These are phyloP conservation scores for Tetracladium maxilliforme DNA, from an alignment of 2,329 filamentous ascomycete genomes.

Conservation along the genomic window DNA sequence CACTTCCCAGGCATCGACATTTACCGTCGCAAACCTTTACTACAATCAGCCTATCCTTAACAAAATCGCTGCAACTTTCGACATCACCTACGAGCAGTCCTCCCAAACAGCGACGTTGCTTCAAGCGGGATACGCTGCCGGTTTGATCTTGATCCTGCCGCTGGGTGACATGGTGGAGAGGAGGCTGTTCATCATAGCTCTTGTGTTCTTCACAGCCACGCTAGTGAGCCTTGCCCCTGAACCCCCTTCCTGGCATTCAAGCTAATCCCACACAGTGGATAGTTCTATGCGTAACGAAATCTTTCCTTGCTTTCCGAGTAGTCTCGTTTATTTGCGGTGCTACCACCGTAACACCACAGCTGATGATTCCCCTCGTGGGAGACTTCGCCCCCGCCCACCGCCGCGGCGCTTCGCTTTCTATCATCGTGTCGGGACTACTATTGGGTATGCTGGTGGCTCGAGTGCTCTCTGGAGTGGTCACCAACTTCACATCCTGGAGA, in stretches of 20 bases:
- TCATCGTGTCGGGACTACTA: slow-evolving; percentile 62
- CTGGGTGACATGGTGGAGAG: slow-evolving; percentile 56
- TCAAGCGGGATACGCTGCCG: slow-evolving; percentile 66
- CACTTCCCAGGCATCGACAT: slow-evolving; percentile 33
- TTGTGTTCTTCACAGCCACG: slow-evolving; percentile 54
- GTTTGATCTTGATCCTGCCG: slow-evolving; percentile 61
- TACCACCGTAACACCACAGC: slow-evolving; percentile 67
- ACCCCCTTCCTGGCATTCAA: background rate
- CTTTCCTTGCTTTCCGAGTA: slow-evolving; percentile 48
- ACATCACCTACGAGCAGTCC: slow-evolving; percentile 53
- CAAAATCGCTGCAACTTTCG: slow-evolving; percentile 56
- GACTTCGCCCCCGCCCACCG: slow-evolving; percentile 59
- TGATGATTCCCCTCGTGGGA: slow-evolving; percentile 69
- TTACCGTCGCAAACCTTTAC: slow-evolving; percentile 70
- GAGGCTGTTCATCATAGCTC: slow-evolving; percentile 50
- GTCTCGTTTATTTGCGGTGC: slow-evolving; percentile 61
- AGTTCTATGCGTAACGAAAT: slow-evolving; percentile 52
- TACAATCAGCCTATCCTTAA: slow-evolving; percentile 72
- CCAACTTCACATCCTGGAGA: slow-evolving; percentile 61
- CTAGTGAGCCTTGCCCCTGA: slow-evolving; percentile 34
- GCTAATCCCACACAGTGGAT: too few species aligned
- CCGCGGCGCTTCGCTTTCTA: slow-evolving; percentile 54
- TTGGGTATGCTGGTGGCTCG: slow-evolving; percentile 66
- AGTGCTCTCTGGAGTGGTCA: slow-evolving; percentile 59
- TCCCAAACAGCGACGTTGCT: slow-evolving; percentile 57